Evolutionary conservation across 192 early-diverging fungal genomes (phyloP), one percentile per base, ranked within the genome.

Genomic region (Backusella macrospora): DNA sequence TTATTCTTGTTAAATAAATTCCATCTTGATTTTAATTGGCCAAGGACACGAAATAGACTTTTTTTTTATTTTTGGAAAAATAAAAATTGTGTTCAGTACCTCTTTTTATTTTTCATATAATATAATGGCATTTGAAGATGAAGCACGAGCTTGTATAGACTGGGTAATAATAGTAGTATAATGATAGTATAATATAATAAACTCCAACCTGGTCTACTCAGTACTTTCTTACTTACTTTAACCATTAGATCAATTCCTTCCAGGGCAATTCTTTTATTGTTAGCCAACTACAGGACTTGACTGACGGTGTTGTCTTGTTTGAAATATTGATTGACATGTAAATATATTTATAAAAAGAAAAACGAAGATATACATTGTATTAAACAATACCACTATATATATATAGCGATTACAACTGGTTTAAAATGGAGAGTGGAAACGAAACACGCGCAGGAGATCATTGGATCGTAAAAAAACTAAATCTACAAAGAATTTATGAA

Each of bases 221-320:
- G 10, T 21, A 26, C 21, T 59, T 9, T 4, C 4, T 9, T 14
- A 46, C 18, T 49, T 21, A 49, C 18, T 49, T 21, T 49, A 7
- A 13, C 9, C 12, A 26, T 26, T 59, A 59, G 52, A 59, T 59
- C 52, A 59, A 59, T 7, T 59, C 52, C 26, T 59, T 59, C 26
- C 52, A 59, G 21, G 21, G 52, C 52, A 59, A 59, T 59, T 59
- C 52, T 26, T 26, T 59, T 59, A 26, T 59, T 10, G 52, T 59
- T 12, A 23, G 12, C 9, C 52, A 59, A 59, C 21, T 9, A 12
- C 52, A 59, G 26, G 52, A 59, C 10, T 26, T 59, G 26, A 59
- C 21, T 23, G 52, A 59, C 52, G 52, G 52, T 4, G 52, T 59
- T 12, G n/a, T 59, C 23, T 59, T 59, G 52, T 59, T 59, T 59